Conservation (phyloP, 2,329 filamentous ascomycete species). For the Cercospora brassicicola region DNA sequence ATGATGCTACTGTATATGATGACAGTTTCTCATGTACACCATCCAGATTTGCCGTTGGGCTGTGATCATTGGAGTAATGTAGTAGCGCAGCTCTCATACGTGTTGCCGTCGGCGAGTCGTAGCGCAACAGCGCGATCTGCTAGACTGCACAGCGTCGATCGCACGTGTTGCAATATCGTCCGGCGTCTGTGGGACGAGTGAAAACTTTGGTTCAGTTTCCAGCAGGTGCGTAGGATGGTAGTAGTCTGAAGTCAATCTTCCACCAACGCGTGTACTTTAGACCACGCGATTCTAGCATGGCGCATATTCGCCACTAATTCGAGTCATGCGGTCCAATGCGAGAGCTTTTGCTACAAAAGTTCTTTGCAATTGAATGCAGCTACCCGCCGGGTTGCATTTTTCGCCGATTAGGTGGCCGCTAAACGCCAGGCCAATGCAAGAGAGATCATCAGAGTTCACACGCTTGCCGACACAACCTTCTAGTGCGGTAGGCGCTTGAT, state of each 20-base stretch:
- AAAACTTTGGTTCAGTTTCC: background rate
- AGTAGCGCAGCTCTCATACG: too few relatives aligned
- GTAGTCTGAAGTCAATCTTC: background rate
- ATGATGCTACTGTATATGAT: too few relatives aligned
- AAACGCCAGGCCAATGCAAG: background rate
- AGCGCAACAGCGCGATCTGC: background rate
- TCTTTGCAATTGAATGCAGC: background rate
- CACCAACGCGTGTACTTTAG: background rate
- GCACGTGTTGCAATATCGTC: background rate
- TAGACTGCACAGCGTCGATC: background rate
- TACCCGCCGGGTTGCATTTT: background rate
- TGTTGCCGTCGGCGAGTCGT: too few relatives aligned
- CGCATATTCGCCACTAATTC: background rate
- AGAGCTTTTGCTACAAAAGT: background rate
- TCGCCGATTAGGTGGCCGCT: background rate
- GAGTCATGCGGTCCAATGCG: background rate
- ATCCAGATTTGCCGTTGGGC: too few relatives aligned
- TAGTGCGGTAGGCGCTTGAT: background rate
- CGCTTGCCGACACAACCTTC: background rate
- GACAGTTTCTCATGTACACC: too few relatives aligned
- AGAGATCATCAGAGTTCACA: background rate
- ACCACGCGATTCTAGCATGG: background rate
- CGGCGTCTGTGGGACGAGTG: background rate
- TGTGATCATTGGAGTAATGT: too few relatives aligned
- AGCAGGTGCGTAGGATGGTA: background rate